Base-by-base conservation (phyloP, 148 eudicot species). In the Rhododendron vialii region DNA sequence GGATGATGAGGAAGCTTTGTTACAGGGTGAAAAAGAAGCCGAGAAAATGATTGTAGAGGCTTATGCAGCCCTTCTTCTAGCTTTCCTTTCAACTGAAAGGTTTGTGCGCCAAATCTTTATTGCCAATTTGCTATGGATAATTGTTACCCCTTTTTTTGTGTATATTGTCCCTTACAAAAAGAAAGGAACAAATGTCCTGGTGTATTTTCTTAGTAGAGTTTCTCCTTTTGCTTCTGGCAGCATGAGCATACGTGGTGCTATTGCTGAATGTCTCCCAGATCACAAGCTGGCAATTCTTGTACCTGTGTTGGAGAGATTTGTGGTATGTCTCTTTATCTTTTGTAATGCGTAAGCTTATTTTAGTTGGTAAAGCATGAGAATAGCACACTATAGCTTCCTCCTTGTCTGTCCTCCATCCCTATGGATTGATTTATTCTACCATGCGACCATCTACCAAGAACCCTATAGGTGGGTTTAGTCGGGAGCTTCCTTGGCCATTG, bases 1-100 rank as follows among this genome's bases (percentile, higher is more conserved):
- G 99, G 98, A 95, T 80, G 95, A 89, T 47, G 98, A 94, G 78
- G 95, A 89, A 82, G 94, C 92, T 33, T 84, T 97, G 65, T 86
- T 92, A 83, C 95, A 92, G 89, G 98, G 96, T 82, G 98, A 94
- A 92, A 97, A 94, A 94, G 99, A 97, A 89, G 99, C 99, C 24
- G 99, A 97, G 87, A 95, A 97, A 86, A 97, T 93, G 98, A 95
- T 95, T 55, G 92, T 97, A 26, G 99, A 95, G 91, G 99, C 98
- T 59, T 97, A 97, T 89, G 87, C 99, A 38, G 98, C 99, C 69
- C 93, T 97, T 79, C 93, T 95, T 86, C 94, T 97, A 55, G 99
- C 99, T 38, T 97, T 97, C 87, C 98, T 95, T 90, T 97, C 98
- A 48, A 94, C 95, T 13, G 98, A 93, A 87, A 95, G 98, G 98